Base-by-base conservation (phyloP, 192 early-diverging fungal species). In the Coemansia sp. region DNA sequence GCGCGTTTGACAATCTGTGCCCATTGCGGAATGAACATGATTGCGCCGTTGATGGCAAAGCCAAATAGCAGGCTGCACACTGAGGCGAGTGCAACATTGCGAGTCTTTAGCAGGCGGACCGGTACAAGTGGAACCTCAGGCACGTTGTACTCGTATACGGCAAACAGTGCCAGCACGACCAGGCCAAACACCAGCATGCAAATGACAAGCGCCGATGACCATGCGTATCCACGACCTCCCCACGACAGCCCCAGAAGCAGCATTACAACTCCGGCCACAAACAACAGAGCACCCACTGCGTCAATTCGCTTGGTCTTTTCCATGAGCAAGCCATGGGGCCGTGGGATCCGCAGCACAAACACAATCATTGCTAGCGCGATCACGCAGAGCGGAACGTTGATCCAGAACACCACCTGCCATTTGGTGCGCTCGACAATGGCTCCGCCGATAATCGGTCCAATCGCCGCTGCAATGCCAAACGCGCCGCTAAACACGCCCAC, bases 401-500 rank as follows among this genome's bases (percentile, higher is more conserved):
- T 88, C 75, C 83, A 93, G 66, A 93, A 93, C 54, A 86, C 86
- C 72, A 85, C 87, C 42, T 78, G 76, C 87, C 87, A 88, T n/a
- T 69, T 75, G 56, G 74, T 59, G 42, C 80, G 69, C 44, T 90
- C 87, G 3, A 86, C 85, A 57, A 93, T 89, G 7, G 81, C 82
- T 23, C 89, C 88, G 61, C 90, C 89, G 15, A 91, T 52, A 5
- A 92, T 65, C 15, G 91, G 91, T 1, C 87, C 93, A 26, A 89
- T 63, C 12, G 90, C 85, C 3, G 82, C 53, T 12, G 88, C 74
- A 11, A 86, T 22, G 51, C 59, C 85, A 53, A 83, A 89, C 8
- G 85, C 77, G 19, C 79, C 83, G 26, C 72, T 82, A 48, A 88
- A 71, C 9, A 86, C 63, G 15, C 87, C 86, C 60, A 88, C 78